Percentiles rank a stretch among this genome's conserved stretches.
phyloP scores from a whole-genome alignment of 805 yeast genomes.

The Hanseniaspora lindneri region DNA sequence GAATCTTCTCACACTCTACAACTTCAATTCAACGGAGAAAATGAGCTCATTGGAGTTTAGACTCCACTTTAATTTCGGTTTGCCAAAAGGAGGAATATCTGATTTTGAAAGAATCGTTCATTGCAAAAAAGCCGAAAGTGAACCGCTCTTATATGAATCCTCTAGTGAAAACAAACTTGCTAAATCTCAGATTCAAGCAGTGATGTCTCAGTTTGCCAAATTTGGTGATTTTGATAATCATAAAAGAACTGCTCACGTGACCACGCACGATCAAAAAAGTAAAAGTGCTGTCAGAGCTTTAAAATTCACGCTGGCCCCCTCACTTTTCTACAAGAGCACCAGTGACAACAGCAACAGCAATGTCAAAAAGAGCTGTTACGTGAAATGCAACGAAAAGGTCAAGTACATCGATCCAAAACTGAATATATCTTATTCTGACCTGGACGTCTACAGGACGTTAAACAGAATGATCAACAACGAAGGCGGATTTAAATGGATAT shows the following conservation, averaged over 20 bases:
- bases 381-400: constrained; percentile 39
- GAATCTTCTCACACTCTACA: constrained; percentile 38
- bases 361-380: constrained; percentile 31
- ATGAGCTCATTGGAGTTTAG: neutral
- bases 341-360: constrained; percentile 61
- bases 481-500: constrained; percentile 11
- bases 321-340: constrained; percentile 32
- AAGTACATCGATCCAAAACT: constrained; percentile 77
- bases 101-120: constrained; percentile 19
- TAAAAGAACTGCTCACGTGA: constrained; percentile 24
- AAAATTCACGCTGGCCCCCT: constrained; percentile 4
- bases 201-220: constrained; percentile 35
- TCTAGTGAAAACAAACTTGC: neutral
- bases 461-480: constrained; percentile 44
- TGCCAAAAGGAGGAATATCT: constrained; percentile 3
- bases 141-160: neutral
- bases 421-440: constrained; percentile 76
- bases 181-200: constrained; percentile 15
- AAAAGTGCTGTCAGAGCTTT: constrained; percentile 34
- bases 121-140: constrained; percentile 21
- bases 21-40: constrained; percentile 18
- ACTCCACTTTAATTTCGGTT: neutral
- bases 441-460: constrained; percentile 64
- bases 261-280: constrained; percentile 33
- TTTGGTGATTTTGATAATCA: constrained; percentile 46